Evolutionary conservation across 2,329 filamentous ascomycete species (phyloP), one percentile per base, ranked within the genome.

Genomic region (Ophiocordyceps australis): DNA sequence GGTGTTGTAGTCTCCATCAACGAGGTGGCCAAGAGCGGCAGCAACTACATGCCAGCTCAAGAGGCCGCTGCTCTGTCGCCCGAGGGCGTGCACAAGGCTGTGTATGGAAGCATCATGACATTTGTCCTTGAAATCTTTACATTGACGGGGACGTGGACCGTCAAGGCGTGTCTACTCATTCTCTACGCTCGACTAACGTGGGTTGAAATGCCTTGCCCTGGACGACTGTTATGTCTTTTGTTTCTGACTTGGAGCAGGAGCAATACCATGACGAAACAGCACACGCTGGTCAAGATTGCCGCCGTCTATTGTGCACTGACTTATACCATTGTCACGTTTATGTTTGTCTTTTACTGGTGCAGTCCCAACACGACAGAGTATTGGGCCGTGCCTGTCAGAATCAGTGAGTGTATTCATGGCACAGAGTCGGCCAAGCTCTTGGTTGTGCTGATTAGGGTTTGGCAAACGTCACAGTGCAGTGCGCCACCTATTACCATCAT

Each of bases 311-410:
- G 57, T 29, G 47, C 34, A 4, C 7, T 54, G 6, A 49, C 51
- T 3, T 66, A 62, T 27, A 28, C 63, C 22, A 28, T 65, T 9
- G 59, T 63, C 40, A 52, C 59, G 14, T 44, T 62, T 14, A 39
- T 63, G 11, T 65, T 63, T 36, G 47, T 63, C 10, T 61, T 47
- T 14, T 59, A 56, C 22, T 69, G 63, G 63, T 68, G 63, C 34
- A 47, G 49, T 5, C 63, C 63, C 0, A n/a, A n/a, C n/a, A 59
- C 62, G 20, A 35, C 44, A 7, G 49, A 61, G 26, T 68, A 67
- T 33, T 68, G 59, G 58, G 47, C 53, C 6, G 50, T 65, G 0
- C 62, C 62, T 0, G 47, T 54, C 1, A 39, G 38, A 11, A 47
- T 45, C 24, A 23, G 43, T 48, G 21, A 12, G 26, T 6, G 16